Evolutionary conservation across 2,329 filamentous ascomycete species (phyloP), one percentile per base, ranked within the genome.

Genomic region (Aspergillus phoenicis): DNA sequence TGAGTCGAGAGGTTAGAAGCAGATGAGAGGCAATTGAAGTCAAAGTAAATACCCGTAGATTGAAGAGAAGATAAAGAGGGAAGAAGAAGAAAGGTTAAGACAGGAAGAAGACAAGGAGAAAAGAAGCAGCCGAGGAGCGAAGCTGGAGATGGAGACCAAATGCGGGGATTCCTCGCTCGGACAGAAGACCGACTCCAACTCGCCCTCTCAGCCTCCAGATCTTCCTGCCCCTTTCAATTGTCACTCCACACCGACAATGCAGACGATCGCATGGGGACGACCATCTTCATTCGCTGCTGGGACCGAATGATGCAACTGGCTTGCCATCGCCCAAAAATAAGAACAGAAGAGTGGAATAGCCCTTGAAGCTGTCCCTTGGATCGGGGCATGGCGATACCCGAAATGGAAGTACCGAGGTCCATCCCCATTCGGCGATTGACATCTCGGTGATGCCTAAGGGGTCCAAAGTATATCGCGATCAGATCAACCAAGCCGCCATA

Each of bases 111-210:
- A 57, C 54, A 28, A 28, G 39, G 47, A 52, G n/a, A 59, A 60
- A 57, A 15, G 47, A 30, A 49, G 51, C 30, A 24, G 30, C 30
- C 20, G 33, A 52, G 28, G 17, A 52, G 30, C 36, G 49, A 28
- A 53, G 20, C 45, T 24, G 17, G 26, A 59, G 57, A 48, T 22
- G 58, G 41, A 51, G 33, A 43, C 8, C 41, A 45, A 52, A 57
- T 28, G 51, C 62, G 58, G 59, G 36, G 56, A 62, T 45, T 45
- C 8, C 41, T 22, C 20, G 20, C 6, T 57, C 59, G 59, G 59
- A 10, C 39, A 61, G 54, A 58, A 57, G 48, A 13, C 59, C 59
- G 59, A 60, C 41, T 22, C 41, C 41, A 22, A 13, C 10, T 13
- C 15, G 11, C 10, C 20, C 20, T 45, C 41, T 11, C 41, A 22